Percentiles rank a stretch among this genome's conserved stretches.
phyloP scores from a whole-genome alignment of 176 grass and related monocot genomes.

The Oryza meyeriana region DNA sequence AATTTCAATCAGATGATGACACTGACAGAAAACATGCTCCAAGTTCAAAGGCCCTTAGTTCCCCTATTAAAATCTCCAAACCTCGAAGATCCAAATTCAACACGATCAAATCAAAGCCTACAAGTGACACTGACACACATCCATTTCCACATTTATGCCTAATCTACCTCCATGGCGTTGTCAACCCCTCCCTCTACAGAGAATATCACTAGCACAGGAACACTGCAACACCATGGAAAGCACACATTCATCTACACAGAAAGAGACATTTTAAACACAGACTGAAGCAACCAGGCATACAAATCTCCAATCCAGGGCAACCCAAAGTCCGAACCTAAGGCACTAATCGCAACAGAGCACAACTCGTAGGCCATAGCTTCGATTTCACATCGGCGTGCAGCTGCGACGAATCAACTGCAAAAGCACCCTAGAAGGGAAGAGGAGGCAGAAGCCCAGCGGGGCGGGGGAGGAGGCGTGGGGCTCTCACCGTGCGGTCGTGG shows the following conservation, averaged over 20 bases:
- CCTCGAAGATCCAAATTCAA: neutral
- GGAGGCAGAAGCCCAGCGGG: neutral
- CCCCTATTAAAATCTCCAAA: neutral
- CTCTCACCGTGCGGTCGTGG: conserved; percentile 72
- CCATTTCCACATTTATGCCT: neutral
- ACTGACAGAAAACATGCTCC: neutral
- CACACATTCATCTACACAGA: neutral
- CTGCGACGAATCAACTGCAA: neutral
- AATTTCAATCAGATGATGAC: neutral
- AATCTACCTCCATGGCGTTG: neutral
- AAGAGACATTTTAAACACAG: neutral
- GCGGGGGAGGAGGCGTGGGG: neutral
- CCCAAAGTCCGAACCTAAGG: neutral
- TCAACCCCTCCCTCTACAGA: neutral
- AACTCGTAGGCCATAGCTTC: conserved; percentile 3
- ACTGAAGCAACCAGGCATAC: conserved; percentile 4
- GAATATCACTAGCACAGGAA: neutral
- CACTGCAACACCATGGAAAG: neutral
- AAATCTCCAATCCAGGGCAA: neutral
- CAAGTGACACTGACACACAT: neutral
- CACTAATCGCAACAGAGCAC: neutral
- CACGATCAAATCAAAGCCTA: neutral
- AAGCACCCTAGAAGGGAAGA: neutral
- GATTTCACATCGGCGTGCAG: neutral
- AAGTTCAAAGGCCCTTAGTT: neutral